Evolutionary conservation across 1,139 yeast genomes (phyloP), one percentile per base, ranked within the genome.

Genomic region (Candida frijolesensis): DNA sequence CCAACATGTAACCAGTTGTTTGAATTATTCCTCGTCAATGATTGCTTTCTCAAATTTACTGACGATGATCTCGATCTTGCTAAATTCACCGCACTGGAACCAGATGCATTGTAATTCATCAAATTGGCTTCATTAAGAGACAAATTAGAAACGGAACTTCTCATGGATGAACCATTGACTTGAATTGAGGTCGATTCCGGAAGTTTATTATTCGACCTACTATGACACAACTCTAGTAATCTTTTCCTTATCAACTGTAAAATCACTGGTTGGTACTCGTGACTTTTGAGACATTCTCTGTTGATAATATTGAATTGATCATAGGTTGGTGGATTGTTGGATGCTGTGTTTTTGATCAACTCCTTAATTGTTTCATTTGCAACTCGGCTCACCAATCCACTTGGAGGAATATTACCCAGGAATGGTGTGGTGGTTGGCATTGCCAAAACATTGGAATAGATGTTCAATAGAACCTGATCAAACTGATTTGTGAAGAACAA

Each of bases 361-460:
- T 56, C 59, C 34, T 53, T 57, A 69, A 75, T 65, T 10, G 77
- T 72, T 55, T 76, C 80, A 56, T 72, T 71, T 34, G 79, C 76
- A 19, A 76, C 78, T 53, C 67, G 70, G 47, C 77, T 69, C 10
- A 71, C 78, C 47, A 76, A 62, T 1, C 80, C 80, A 61, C 77
- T 72, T 3, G 80, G 80, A 19, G 80, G 80, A 10, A 68, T 63
- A 8, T 57, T 45, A 0, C 80, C 80, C 62, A 70, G 69, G 53
- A 76, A 76, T 10, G 80, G 80, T 6, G 80, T 75, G 3, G 80
- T 75, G 12, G 80, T 76, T 39, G 80, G 80, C 49, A 71, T 66
- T 30, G 74, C 65, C 48, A 75, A 62, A 35, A 74, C 63, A 46
- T 70, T 66, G 30, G 69, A 62, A 58, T 76, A 76, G 4, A 71